A percentile compares a stretch with the other conserved stretches of the same genome.
These are phyloP conservation scores for Saccharomycopsis selenospora DNA, from an alignment of 805 yeast genomes.

Conservation along the genomic window DNA sequence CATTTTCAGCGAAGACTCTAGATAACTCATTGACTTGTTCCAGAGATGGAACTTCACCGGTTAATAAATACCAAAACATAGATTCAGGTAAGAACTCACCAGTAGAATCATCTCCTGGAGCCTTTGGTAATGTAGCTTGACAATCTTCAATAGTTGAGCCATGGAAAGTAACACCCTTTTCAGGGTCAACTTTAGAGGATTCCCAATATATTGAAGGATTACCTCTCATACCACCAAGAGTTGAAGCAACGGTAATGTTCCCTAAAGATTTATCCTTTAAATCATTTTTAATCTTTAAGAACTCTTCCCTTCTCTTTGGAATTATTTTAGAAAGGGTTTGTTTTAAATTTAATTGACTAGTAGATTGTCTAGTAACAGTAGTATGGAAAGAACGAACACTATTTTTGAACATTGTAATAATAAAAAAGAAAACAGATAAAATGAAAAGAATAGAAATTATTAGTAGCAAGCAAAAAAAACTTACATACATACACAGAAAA, in stretches of 20 bases:
- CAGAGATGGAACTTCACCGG: conserved; percentile 63
- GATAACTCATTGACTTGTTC: conserved; percentile 51
- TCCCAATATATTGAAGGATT: conserved; percentile 72
- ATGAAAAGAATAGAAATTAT: too few species aligned
- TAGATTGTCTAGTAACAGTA: neutral
- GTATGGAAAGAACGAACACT: neutral
- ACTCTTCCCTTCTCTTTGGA: conserved; percentile 37
- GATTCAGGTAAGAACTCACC: conserved; percentile 67
- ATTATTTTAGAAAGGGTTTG: conserved; percentile 32
- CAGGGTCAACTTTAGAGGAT: conserved; percentile 68
- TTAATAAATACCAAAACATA: conserved; percentile 70
- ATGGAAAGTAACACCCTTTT: conserved; percentile 72
- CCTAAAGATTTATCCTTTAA: conserved; percentile 35
- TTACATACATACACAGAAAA: too few species aligned
- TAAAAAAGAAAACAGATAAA: too few species aligned
- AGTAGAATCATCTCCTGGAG: conserved; percentile 36
- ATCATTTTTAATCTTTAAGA: conserved; percentile 34
- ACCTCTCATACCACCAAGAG: conserved; percentile 76
- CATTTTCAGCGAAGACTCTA: conserved; percentile 56
- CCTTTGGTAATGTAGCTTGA: conserved; percentile 57
- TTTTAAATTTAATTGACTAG: conserved; percentile 23
- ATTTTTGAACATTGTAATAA: too few species aligned
- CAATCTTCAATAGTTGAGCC: conserved; percentile 70
- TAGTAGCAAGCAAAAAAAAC: too few species aligned
- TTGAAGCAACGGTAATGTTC: conserved; percentile 36